Conservation (phyloP, 805 yeast genomes). For the Hemisphaericaspora nanyangensis region DNA sequence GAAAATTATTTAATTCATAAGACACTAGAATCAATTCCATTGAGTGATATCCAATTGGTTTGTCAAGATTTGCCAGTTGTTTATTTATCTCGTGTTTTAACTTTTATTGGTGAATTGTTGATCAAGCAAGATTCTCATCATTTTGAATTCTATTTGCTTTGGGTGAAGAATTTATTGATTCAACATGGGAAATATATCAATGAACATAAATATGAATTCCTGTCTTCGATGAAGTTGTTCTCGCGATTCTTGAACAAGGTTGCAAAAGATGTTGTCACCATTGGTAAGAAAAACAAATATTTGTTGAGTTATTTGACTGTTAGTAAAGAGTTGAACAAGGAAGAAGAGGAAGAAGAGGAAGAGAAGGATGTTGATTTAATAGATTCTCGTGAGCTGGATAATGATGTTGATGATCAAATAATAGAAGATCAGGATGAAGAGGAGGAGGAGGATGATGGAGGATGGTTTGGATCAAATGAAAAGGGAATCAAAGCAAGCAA, state of each 20-base stretch:
- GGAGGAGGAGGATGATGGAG: slow-evolving; percentile 31
- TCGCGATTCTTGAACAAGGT: slow-evolving; percentile 72
- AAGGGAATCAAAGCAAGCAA: slow-evolving; percentile 9
- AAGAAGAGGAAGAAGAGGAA: slow-evolving; percentile 17
- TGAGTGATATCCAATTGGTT: slow-evolving; percentile 65
- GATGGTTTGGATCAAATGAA: slow-evolving; percentile 29
- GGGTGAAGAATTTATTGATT: slow-evolving; percentile 70
- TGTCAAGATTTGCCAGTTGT: slow-evolving; percentile 70
- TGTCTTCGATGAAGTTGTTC: slow-evolving; percentile 61
- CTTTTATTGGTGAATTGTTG: slow-evolving; percentile 64
- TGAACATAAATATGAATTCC: slow-evolving; percentile 56
- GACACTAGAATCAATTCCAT: slow-evolving; percentile 71
- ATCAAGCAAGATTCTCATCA: slow-evolving; percentile 64
- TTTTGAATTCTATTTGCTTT: slow-evolving; percentile 74
- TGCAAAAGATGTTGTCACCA: slow-evolving; percentile 66
- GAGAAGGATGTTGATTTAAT: slow-evolving; percentile 22
- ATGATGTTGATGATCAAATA: slow-evolving; percentile 27
- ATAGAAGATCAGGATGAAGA: slow-evolving; percentile 33
- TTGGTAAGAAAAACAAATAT: slow-evolving; percentile 52
- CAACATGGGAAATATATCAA: slow-evolving; percentile 76
- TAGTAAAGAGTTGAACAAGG: slow-evolving; percentile 15
- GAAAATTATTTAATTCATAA: slow-evolving; percentile 69
- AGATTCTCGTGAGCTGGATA: slow-evolving; percentile 9
- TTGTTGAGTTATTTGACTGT: slow-evolving; percentile 49
- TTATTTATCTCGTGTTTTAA: slow-evolving; percentile 64